Evolutionary conservation across 768 basidiomycete species (phyloP), one percentile per base, ranked within the genome.

Genomic region (Podaxis sp.): DNA sequence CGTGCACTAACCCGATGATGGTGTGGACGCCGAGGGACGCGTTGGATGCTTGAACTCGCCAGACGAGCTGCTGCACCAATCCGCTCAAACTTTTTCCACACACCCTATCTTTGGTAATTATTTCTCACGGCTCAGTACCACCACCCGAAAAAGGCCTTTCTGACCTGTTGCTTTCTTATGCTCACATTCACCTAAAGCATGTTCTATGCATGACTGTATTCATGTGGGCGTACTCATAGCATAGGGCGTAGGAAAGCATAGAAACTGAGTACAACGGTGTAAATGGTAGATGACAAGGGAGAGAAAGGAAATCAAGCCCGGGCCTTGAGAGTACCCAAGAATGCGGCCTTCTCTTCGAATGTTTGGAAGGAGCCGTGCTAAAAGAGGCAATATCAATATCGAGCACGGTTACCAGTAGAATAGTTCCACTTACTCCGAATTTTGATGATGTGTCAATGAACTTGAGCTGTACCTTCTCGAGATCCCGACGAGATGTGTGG

Each of bases 391-490:
- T n/a, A 51, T 65, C 38, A 63, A 52, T 46, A 36, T 8, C 9
- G 4, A 24, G 55, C 4, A 57, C 5, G 49, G 46, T 47, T 11
- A 11, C 4, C 22, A 36, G 12, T 49, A 50, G 11, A 55, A 29
- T 60, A 52, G 15, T 57, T 37, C 17, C 38, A 84, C 89, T 68
- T 86, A 93, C 91, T 69, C 96, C 94, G 79, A 94, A 95, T 79
- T 97, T 97, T 77, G 93, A 96, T 47, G 94, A 93, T 37, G 96
- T 98, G 74, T 96, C 95, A 85, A 98, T 96, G 82, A 96, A 98
- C 80, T 96, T 98, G 85, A 97, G 91, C 65, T 90, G 85, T 65
- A 97, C 91, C 83, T 98, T 96, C 86, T 99, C 97, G 74, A 98
- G 86, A 78, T 98, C 94, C 78, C 89, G 86, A 73, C 95, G 91